Base-by-base conservation (phyloP, 805 yeast species). In the Monosporozyma servazzii region DNA sequence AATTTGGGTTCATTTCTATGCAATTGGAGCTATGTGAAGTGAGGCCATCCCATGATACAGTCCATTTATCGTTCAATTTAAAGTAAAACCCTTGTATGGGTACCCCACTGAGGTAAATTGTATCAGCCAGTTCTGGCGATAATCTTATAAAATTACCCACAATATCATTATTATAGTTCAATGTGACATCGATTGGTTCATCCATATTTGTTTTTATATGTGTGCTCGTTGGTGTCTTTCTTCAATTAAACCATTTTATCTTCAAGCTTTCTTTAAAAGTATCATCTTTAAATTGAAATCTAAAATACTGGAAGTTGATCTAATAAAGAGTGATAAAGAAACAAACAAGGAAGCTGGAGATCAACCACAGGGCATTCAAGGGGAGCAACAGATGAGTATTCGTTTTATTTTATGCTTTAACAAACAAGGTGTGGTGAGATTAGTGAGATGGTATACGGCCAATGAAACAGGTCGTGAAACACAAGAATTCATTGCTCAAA, bases 381-480 rank as follows among this genome's bases (percentile, higher is more conserved):
- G 17, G 6, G 17, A 33, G 13, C 37, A 13, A 11, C n/a, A 15
- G 37, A 88, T 89, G 96, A 76, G 88, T 4, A 77, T 90, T 17
- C 89, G 88, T 57, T 91, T 80, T 70, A 74, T 91, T 41, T 69
- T 90, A 42, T 84, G 91, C 45, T 82, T 91, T 65, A 91, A 91
- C 65, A 77, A 96, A 53, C 97, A 91, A 70, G 98, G 99, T n/a
- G 86, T 86, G 57, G 80, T 91, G 21, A 78, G 99, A 53, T 71
- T 91, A 15, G 83, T 87, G 7, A 85, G 88, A 66, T 90, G 95
- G 90, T 91, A 77, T 63, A 64, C 59, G 18, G 51, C 36, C 15
- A 45, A 43, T 18, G 53, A 47, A 5, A 33, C 31, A 13, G 48
- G 46, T 8, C 17, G 40, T 5, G 70, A 69, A 39, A 69, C 71